These are phyloP conservation scores for Ceratocystis harringtonii DNA, from an alignment of 2,329 filamentous ascomycete genomes.

Conservation along the genomic window DNA sequence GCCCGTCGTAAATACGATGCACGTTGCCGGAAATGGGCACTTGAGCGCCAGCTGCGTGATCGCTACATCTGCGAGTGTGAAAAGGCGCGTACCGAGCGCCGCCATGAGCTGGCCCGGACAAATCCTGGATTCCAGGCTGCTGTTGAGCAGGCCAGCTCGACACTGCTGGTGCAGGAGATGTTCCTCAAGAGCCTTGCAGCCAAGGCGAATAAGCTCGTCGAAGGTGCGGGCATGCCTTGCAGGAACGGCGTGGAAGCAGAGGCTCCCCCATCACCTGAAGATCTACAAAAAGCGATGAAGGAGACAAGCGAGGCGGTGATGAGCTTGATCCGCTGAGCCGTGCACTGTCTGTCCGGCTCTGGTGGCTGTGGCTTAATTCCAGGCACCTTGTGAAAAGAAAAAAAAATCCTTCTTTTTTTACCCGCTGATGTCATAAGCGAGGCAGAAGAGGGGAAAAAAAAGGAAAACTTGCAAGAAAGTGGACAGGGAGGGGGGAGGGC, in stretches of 20 bases:
- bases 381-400: too few relatives aligned
- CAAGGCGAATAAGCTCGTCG: constrained; percentile 9
- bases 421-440: constrained; percentile 2
- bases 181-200: constrained; percentile 12
- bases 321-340: constrained; percentile 11
- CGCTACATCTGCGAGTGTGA: constrained; percentile 11
- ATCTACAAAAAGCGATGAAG: constrained; percentile 7
- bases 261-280: not conserved
- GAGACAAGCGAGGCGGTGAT: constrained; percentile 15
- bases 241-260: not conserved
- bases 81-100: constrained; percentile 8
- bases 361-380: not conserved
- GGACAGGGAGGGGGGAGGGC: not conserved
- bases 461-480: not conserved
- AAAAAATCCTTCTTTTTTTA: not conserved
- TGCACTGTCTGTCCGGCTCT: not conserved
- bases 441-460: not conserved
- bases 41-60: constrained; percentile 14
- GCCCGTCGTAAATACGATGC: constrained; percentile 11
- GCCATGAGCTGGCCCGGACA: not conserved
- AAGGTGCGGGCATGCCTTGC: constrained; percentile 3
- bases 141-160: constrained; percentile 11
- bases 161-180: constrained; percentile 14
- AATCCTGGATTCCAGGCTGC: constrained; percentile 9
- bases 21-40: constrained; percentile 11